phyloP scores from a whole-genome alignment of 768 basidiomycete species.

The Atractiella rhizophila region DNA sequence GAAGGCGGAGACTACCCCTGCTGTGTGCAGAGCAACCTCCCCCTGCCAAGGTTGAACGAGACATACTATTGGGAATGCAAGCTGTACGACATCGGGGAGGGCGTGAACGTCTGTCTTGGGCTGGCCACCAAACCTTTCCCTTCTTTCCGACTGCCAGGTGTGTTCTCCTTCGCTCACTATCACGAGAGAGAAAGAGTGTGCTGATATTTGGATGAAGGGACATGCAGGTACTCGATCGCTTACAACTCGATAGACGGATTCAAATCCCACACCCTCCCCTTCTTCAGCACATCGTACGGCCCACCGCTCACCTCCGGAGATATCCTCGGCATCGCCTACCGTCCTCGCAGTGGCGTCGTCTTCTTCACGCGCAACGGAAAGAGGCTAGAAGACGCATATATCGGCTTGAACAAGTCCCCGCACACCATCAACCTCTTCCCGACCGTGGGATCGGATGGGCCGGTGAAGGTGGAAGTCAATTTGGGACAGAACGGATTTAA shows the following conservation, averaged over 20 bases:
- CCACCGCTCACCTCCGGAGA: slow-evolving; percentile 73
- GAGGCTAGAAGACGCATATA: slow-evolving; percentile 84
- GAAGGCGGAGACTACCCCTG: slow-evolving; percentile 84
- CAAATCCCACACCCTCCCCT: slow-evolving; percentile 92
- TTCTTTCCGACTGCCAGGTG: slow-evolving; percentile 44
- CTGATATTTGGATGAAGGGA: slow-evolving; percentile 31
- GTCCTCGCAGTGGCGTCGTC: slow-evolving; percentile 87
- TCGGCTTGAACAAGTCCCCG: slow-evolving; percentile 62
- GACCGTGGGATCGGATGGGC: slow-evolving; percentile 82
- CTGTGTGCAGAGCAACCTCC: slow-evolving; percentile 85
- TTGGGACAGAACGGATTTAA: slow-evolving; percentile 95
- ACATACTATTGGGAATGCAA: slow-evolving; percentile 99
- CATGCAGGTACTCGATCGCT: slow-evolving; percentile 62
- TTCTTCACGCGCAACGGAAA: slow-evolving; percentile 97
- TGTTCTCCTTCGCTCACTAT: neutral
- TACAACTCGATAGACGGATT: slow-evolving; percentile 80
- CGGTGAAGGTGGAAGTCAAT: slow-evolving; percentile 90
- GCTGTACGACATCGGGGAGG: slow-evolving; percentile 81
- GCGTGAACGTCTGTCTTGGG: slow-evolving; percentile 72
- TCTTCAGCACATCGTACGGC: slow-evolving; percentile 61
- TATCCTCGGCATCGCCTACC: slow-evolving; percentile 81
- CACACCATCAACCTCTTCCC: slow-evolving; percentile 99
- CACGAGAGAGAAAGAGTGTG: neutral
- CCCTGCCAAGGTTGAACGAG: slow-evolving; percentile 89
- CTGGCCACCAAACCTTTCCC: slow-evolving; percentile 94